Evolutionary conservation across 495 filamentous ascomycete species (phyloP).

Genomic region (Lindgomyces ingoldianus): DNA sequence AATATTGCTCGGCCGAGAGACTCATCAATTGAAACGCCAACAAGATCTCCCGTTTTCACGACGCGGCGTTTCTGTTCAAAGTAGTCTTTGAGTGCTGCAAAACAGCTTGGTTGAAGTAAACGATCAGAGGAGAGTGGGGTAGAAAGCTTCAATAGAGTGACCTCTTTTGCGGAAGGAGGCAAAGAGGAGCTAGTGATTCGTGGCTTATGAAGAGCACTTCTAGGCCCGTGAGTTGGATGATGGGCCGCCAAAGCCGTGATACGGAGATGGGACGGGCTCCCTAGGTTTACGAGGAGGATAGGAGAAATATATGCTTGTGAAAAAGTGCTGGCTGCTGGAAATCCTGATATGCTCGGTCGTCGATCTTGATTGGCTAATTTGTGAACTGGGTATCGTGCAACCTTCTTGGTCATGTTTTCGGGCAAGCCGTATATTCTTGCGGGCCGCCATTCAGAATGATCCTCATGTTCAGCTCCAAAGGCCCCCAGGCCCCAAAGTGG

Average conservation of each 20-base stretch:
- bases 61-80: slow-evolving; percentile 78
- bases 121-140: slow-evolving; percentile 86
- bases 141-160: slow-evolving; percentile 85
- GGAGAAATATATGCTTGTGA: slow-evolving; percentile 79
- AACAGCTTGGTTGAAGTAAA: slow-evolving; percentile 76
- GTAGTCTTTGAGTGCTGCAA: slow-evolving; percentile 79
- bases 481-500: slow-evolving; percentile 51
- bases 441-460: slow-evolving; percentile 66
- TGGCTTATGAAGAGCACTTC: slow-evolving; percentile 31
- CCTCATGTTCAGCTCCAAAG: slow-evolving; percentile 54
- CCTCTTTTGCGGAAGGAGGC: slow-evolving; percentile 85
- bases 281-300: slow-evolving; percentile 80
- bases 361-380: slow-evolving; percentile 44
- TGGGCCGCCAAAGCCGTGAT: slow-evolving; percentile 36
- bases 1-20: slow-evolving; percentile 74
- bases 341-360: slow-evolving; percentile 57
- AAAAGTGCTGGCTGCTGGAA: slow-evolving; percentile 42
- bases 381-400: slow-evolving; percentile 57
- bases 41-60: slow-evolving; percentile 79
- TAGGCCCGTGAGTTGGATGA: slow-evolving; percentile 23
- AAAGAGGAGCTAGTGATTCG: slow-evolving; percentile 49
- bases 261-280: slow-evolving; percentile 67
- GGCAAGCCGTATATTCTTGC: slow-evolving; percentile 86
- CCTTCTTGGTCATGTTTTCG: slow-evolving; percentile 55
- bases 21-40: slow-evolving; percentile 84